Base-by-base conservation (phyloP, 805 yeast genomes). In the Saccharomycopsis fermentans region DNA sequence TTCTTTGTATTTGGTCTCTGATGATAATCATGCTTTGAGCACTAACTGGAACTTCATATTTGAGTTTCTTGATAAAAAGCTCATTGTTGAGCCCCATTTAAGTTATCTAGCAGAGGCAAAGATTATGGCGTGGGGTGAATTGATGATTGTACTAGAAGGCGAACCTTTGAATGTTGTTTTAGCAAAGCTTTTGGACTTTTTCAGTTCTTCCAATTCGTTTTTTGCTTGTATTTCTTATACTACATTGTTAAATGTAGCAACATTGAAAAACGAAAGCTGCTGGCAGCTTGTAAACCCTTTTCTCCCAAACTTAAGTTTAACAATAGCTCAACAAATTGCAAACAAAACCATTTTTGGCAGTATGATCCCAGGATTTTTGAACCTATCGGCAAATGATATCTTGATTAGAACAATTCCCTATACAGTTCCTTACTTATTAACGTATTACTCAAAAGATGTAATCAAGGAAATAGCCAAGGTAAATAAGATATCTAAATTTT, bases 211-310 rank as follows among this genome's bases (percentile, higher is more conserved):
- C 2, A 84, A 84, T 67, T 81, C 81, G 56, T 86, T 84, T 64
- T 83, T 82, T 62, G 79, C 83, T 0, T 81, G 88, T 64, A 73
- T 87, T 64, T 90, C 90, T 0, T 82, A 83, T 62, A 84, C 83
- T 65, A 81, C 82, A 58, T 71, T 92, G 3, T 71, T 80, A 24
- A 71, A 77, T 36, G 76, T 87, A 12, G 85, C 97, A 0, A 65
- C 71, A 17, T 73, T 81, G 1, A 80, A 81, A 63, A 70, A 74
- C 1, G 71, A 80, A 37, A 81, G 96, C 0, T 84, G 96, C 0
- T 90, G 92, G 81, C 88, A 86, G 67, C 70, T 92, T 14, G 73
- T 90, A 21, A 81, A 87, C 6, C 96, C 96, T 0, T 87, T 81
- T 61, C 77, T 94, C 65, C 90, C 92, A 1, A 79, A 84, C 37